phyloP scores from a whole-genome alignment of 768 basidiomycete species.

The Boletus fagicola region DNA sequence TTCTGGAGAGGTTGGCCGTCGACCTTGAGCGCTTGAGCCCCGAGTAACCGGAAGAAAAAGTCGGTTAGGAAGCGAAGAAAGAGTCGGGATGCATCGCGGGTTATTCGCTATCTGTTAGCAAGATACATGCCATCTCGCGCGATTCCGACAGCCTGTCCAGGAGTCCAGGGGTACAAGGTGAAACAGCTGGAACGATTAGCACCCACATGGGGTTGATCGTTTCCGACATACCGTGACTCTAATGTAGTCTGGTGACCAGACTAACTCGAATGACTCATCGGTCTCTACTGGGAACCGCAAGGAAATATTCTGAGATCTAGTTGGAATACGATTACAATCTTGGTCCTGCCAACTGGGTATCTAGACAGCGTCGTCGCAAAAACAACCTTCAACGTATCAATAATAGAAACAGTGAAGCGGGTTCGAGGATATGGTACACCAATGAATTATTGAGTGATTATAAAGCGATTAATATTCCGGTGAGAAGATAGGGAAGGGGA shows the following conservation, averaged over 20 bases:
- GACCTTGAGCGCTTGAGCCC: neutral
- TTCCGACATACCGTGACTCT: neutral
- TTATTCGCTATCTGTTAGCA: neutral
- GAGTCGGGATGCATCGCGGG: constrained; percentile 1
- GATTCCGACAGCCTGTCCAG: neutral
- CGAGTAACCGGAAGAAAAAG: neutral
- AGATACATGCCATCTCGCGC: neutral
- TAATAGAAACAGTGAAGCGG: constrained; percentile 14
- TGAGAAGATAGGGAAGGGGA: constrained; percentile 13
- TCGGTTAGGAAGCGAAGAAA: neutral
- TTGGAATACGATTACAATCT: constrained; percentile 18
- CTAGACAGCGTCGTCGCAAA: constrained; percentile 14
- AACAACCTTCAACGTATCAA: constrained; percentile 6
- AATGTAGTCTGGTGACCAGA: too few species aligned
- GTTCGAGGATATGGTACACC: constrained; percentile 13
- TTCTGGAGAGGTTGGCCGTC: neutral
- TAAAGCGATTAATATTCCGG: constrained; percentile 24
- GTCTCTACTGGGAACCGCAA: neutral
- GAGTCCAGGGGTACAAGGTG: neutral
- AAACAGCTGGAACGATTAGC: neutral
- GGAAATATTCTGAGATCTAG: constrained; percentile 13
- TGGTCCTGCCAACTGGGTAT: constrained; percentile 35
- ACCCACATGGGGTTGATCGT: neutral
- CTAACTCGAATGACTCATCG: too few species aligned
- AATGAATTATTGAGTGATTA: constrained; percentile 28